These are phyloP conservation scores for Entoloma clypeatum DNA, from an alignment of 1,284 basidiomycete genomes.

Conservation along the genomic window DNA sequence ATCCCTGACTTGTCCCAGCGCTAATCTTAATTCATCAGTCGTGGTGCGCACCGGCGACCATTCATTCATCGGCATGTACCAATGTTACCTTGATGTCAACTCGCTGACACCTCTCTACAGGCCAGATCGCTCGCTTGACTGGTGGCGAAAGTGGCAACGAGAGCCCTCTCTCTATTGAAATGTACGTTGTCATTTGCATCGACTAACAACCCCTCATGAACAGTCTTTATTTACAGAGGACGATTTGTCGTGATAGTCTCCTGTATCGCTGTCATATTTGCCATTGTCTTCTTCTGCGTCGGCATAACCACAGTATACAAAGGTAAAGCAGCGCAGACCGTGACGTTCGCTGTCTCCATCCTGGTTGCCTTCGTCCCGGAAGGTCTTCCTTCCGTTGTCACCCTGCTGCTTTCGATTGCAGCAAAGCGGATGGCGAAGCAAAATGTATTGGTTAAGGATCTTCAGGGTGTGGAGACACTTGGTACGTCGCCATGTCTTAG, in stretches of 20 bases:
- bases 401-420: conserved; percentile 64
- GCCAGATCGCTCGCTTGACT: conserved; percentile 63
- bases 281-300: conserved; percentile 60
- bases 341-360: conserved; percentile 68
- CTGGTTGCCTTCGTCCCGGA: conserved; percentile 72
- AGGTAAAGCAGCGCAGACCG: conserved; percentile 54
- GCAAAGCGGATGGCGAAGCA: conserved; percentile 71
- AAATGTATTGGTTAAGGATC: conserved; percentile 67
- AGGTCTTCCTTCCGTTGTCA: conserved; percentile 68
- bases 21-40: conserved; percentile 32
- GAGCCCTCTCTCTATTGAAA: conserved; percentile 63
- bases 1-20: not conserved
- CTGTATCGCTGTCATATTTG: conserved; percentile 57
- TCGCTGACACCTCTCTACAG: conserved; percentile 25
- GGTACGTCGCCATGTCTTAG: conserved; percentile 28
- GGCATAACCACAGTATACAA: conserved; percentile 65
- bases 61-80: conserved; percentile 52
- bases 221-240: conserved; percentile 32
- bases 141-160: conserved; percentile 61
- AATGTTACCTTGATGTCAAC: not conserved
- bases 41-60: conserved; percentile 66
- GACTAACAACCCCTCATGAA: not conserved
- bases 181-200: conserved; percentile 38
- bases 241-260: conserved; percentile 61
- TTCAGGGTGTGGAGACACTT: conserved; percentile 71